Conservation (phyloP, 2,329 filamentous ascomycete species). For the Clonostachys chloroleuca region DNA sequence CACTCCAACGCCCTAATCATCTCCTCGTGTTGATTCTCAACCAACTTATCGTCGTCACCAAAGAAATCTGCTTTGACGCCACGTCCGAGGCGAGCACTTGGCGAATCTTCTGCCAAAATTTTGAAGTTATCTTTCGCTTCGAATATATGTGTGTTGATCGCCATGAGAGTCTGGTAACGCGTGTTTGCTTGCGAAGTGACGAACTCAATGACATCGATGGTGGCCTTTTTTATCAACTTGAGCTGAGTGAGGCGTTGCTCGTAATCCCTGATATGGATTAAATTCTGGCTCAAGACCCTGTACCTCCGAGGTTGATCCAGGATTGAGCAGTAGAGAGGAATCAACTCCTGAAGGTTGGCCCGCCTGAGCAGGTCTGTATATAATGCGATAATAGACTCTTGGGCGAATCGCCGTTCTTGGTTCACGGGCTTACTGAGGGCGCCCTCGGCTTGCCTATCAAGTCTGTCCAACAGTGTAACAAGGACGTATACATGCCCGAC, state of each 20-base stretch:
- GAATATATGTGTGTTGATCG: constrained; percentile 13
- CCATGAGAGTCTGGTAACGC: constrained; percentile 42
- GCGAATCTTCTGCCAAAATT: constrained; percentile 34
- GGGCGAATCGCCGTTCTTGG: constrained; percentile 32
- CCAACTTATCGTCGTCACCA: constrained; percentile 48
- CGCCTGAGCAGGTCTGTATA: constrained; percentile 79
- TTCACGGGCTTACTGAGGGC: background rate
- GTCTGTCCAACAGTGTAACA: constrained; percentile 60
- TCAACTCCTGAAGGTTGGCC: constrained; percentile 68
- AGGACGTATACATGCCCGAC: constrained; percentile 63
- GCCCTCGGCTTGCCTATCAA: constrained; percentile 22
- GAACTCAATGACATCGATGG: constrained; percentile 69
- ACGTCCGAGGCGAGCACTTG: constrained; percentile 41
- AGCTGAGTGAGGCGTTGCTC: constrained; percentile 65
- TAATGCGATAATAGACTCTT: constrained; percentile 73
- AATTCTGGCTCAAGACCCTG: constrained; percentile 68
- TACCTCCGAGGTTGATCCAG: constrained; percentile 62
- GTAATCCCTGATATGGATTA: constrained; percentile 67
- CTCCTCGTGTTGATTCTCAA: constrained; percentile 59
- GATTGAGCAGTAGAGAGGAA: constrained; percentile 85
- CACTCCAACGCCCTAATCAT: constrained; percentile 82
- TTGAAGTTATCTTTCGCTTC: constrained; percentile 41
- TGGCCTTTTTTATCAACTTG: constrained; percentile 68
- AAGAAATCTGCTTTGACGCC: constrained; percentile 70
- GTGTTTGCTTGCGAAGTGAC: constrained; percentile 62